These are phyloP conservation scores for Ganoderma multipileum DNA, from an alignment of 1,284 basidiomycete genomes.

Conservation along the genomic window DNA sequence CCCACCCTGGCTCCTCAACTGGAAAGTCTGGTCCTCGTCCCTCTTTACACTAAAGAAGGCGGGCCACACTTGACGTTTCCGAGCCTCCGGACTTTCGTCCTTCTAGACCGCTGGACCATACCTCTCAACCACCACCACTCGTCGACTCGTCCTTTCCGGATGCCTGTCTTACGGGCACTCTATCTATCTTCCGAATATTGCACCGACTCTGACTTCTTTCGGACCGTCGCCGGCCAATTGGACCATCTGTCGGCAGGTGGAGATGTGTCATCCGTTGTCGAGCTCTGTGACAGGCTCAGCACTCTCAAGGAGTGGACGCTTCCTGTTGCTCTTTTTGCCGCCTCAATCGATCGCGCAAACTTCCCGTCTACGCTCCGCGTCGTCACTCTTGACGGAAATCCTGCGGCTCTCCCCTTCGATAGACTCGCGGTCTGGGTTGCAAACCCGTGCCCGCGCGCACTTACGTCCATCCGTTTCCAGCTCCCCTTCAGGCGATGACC, in stretches of 20 bases:
- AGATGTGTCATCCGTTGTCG: background rate
- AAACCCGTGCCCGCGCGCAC: slow-evolving; percentile 5
- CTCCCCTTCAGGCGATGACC: slow-evolving; percentile 9
- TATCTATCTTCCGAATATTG: background rate
- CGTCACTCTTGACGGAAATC: slow-evolving; percentile 16
- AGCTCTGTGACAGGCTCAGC: slow-evolving; percentile 17
- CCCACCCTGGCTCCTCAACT: slow-evolving; percentile 13
- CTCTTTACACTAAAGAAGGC: background rate
- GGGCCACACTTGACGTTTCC: background rate
- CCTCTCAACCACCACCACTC: background rate
- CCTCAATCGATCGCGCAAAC: background rate
- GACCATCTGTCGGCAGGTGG: background rate
- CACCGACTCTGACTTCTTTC: background rate
- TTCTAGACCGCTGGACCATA: background rate
- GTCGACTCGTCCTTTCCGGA: background rate
- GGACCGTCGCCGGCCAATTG: background rate
- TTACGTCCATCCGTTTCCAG: slow-evolving; percentile 25
- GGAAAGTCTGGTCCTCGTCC: slow-evolving; percentile 25
- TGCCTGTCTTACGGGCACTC: background rate
- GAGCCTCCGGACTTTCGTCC: background rate
- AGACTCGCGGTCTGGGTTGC: slow-evolving; percentile 8
- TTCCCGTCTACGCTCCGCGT: slow-evolving; percentile 9
- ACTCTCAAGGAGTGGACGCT: slow-evolving; percentile 25
- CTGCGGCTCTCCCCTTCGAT: slow-evolving; percentile 2
- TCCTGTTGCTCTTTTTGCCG: background rate